These are phyloP conservation scores for Clitopilus passeckerianus DNA, from an alignment of 768 basidiomycete species.

Conservation along the genomic window DNA sequence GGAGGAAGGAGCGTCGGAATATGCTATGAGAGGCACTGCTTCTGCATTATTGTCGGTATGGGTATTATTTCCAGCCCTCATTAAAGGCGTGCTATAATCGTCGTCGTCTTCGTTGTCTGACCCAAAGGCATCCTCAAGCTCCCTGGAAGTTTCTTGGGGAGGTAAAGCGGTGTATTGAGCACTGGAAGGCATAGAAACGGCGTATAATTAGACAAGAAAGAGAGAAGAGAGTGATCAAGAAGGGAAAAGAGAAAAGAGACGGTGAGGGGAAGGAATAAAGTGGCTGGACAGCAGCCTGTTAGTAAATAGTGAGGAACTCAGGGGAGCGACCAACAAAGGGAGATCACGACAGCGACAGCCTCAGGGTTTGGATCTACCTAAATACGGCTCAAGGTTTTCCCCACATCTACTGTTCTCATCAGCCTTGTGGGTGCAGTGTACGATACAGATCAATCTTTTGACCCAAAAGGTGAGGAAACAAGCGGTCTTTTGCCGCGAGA, in stretches of 20 bases:
- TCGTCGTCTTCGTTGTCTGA: conserved; percentile 17
- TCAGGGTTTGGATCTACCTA: neutral
- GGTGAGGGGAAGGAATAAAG: neutral
- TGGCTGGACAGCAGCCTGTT: neutral
- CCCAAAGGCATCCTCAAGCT: conserved; percentile 12
- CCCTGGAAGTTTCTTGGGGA: conserved; percentile 3
- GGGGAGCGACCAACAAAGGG: neutral
- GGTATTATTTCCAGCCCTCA: conserved; percentile 1
- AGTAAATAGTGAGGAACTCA: neutral
- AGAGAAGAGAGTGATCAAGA: neutral
- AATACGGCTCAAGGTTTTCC: neutral
- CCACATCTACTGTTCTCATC: neutral
- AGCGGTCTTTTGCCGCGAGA: too few species aligned
- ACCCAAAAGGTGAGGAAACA: too few species aligned
- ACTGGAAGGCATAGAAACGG: conserved; percentile 4
- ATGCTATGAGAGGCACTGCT: neutral
- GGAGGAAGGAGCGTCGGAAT: neutral
- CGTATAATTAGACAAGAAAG: conserved; percentile 16
- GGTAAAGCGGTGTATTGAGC: conserved; percentile 7
- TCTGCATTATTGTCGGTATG: conserved; percentile 1
- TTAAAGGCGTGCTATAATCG: conserved; percentile 7
- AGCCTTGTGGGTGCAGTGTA: too few species aligned
- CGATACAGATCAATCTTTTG: too few species aligned
- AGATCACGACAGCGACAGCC: neutral
- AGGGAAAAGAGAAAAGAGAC: neutral